These are phyloP conservation scores for Ogataea trehalophila DNA, from an alignment of 805 yeast genomes.

Conservation along the genomic window DNA sequence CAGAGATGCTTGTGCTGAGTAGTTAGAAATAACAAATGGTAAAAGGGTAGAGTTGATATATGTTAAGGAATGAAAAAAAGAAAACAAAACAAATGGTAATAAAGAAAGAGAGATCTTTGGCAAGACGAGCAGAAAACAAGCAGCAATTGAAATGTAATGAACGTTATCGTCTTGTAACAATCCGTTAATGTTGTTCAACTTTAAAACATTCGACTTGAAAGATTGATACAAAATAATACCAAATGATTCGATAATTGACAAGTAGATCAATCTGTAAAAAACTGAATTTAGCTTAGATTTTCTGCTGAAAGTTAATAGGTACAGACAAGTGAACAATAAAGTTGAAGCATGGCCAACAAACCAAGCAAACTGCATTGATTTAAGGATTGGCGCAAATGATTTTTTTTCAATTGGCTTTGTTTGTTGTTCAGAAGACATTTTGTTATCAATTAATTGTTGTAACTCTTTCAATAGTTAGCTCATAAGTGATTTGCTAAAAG, in stretches of 20 bases:
- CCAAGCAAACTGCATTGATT: conserved; percentile 73
- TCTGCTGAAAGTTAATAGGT: conserved; percentile 31
- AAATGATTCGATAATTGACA: conserved; percentile 68
- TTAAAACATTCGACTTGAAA: conserved; percentile 31
- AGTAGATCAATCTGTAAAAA: conserved; percentile 55
- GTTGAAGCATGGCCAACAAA: conserved; percentile 56
- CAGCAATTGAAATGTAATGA: conserved; percentile 61
- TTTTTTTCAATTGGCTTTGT: conserved; percentile 9
- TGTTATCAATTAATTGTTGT: no score
- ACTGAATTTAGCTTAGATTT: conserved; percentile 29
- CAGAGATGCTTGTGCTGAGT: neutral
- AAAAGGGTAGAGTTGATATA: conserved; percentile 62
- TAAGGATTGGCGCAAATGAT: conserved; percentile 11
- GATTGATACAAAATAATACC: conserved; percentile 70
- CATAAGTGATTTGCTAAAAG: no score
- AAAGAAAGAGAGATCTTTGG: conserved; percentile 58
- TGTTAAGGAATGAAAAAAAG: conserved; percentile 76
- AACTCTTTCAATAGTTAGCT: no score
- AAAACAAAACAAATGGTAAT: conserved; percentile 70
- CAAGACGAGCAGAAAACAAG: conserved; percentile 51
- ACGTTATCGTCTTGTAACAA: conserved; percentile 39
- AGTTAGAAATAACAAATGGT: conserved; percentile 47
- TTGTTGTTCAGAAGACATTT: neutral
- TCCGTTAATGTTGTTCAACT: conserved; percentile 16
- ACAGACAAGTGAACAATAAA: conserved; percentile 36